These are phyloP conservation scores for Orbilia blumenaviensis DNA, from an alignment of 2,329 filamentous ascomycete species.

Conservation along the genomic window DNA sequence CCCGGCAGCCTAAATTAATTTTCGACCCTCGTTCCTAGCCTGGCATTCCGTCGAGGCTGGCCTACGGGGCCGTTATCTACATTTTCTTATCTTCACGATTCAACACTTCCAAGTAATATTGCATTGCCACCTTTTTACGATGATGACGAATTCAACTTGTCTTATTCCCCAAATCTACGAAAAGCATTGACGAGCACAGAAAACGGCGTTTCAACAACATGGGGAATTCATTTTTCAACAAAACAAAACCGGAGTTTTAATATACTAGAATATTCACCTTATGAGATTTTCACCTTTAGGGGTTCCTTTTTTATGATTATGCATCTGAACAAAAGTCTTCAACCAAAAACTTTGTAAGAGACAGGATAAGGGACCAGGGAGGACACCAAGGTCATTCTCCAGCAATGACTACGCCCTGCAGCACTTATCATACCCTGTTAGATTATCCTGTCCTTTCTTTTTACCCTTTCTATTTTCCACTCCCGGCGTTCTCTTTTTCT, in stretches of 20 bases:
- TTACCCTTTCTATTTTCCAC: too few species aligned
- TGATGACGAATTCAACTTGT: constrained; percentile 35
- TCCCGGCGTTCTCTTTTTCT: constrained; percentile 6
- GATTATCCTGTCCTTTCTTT: background rate
- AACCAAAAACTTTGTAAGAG: background rate
- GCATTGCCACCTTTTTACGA: constrained; percentile 15
- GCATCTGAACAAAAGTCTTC: background rate
- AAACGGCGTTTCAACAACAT: constrained; percentile 53
- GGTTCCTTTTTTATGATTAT: background rate
- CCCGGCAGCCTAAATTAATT: background rate
- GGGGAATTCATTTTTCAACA: constrained; percentile 35
- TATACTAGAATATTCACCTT: constrained; percentile 7
- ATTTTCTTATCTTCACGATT: constrained; percentile 6
- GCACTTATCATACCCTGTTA: background rate
- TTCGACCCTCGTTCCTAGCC: background rate
- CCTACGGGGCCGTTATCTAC: too few species aligned
- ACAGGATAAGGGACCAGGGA: background rate
- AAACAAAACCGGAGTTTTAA: constrained; percentile 30
- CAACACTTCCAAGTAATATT: constrained; percentile 41
- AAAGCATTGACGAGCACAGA: constrained; percentile 9
- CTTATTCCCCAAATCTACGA: background rate
- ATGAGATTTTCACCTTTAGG: background rate
- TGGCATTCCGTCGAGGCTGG: background rate
- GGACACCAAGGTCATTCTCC: constrained; percentile 18
- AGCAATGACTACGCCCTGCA: constrained; percentile 36